Percentiles rank a stretch among this genome's conserved stretches.
Conservation (phyloP, 768 basidiomycete species). For the Lentinula edodes region DNA sequence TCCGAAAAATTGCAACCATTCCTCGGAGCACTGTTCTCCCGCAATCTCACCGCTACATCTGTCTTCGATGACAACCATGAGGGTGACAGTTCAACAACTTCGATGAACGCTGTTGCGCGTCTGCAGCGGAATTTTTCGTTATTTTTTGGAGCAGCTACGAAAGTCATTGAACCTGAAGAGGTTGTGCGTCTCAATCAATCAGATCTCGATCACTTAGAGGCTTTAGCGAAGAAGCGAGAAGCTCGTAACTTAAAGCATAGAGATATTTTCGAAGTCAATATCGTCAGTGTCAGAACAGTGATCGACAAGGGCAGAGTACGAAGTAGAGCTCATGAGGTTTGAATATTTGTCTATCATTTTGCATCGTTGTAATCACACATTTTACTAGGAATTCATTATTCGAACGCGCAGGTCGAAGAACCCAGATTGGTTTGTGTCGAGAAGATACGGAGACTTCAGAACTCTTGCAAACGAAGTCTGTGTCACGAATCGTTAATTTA, state of each 20-base stretch:
- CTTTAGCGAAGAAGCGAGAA: constrained; percentile 58
- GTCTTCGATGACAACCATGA: constrained; percentile 51
- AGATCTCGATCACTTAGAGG: constrained; percentile 78
- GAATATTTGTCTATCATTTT: constrained; percentile 18
- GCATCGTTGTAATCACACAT: constrained; percentile 6
- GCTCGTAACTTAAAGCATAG: constrained; percentile 39
- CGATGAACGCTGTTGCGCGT: constrained; percentile 67
- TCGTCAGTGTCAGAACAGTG: constrained; percentile 82
- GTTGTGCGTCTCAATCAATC: constrained; percentile 84
- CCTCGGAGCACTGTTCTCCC: constrained; percentile 71
- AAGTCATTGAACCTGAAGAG: constrained; percentile 80
- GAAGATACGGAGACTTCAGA: constrained; percentile 93
- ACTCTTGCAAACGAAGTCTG: constrained; percentile 79
- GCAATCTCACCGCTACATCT: constrained; percentile 64
- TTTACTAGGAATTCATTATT: constrained; percentile 84
- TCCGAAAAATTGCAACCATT: constrained; percentile 94
- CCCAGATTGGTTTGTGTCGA: constrained; percentile 80
- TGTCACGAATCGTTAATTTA: neutral
- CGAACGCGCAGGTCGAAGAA: constrained; percentile 71
- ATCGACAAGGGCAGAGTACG: constrained; percentile 81
- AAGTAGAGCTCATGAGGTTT: constrained; percentile 81
- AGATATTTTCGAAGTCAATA: constrained; percentile 82
- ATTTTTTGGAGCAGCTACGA: constrained; percentile 77
- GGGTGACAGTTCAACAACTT: constrained; percentile 50
- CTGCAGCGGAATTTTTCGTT: constrained; percentile 81